phyloP scores from a whole-genome alignment of 2,329 filamentous ascomycete species.

The Cordyceps militaris region DNA sequence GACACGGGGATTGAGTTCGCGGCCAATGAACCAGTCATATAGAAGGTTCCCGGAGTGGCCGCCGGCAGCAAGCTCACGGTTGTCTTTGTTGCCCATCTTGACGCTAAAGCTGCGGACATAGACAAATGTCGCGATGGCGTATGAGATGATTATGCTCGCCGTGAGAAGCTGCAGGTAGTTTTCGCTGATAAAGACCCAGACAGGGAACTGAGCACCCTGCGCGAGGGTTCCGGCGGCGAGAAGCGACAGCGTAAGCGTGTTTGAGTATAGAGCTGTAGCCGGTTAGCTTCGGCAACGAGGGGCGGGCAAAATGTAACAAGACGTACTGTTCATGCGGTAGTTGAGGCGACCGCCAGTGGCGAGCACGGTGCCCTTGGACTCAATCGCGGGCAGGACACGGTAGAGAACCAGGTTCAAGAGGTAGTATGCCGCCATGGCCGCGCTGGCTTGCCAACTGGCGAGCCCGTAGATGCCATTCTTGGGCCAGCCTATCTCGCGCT shows the following conservation, averaged over 20 bases:
- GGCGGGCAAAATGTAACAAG: no score
- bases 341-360: constrained; percentile 65
- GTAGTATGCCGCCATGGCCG: constrained; percentile 73
- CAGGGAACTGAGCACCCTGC: constrained; percentile 72
- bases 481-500: constrained; percentile 77
- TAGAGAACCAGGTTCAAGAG: constrained; percentile 68
- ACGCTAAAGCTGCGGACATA: constrained; percentile 80
- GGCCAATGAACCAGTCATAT: constrained; percentile 96
- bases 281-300: constrained; percentile 13
- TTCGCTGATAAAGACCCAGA: constrained; percentile 91
- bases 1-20: constrained; percentile 86
- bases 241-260: constrained; percentile 62
- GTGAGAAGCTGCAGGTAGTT: constrained; percentile 85
- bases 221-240: constrained; percentile 66
- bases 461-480: constrained; percentile 62
- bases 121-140: constrained; percentile 65
- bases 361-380: constrained; percentile 64
- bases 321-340: constrained; percentile 72
- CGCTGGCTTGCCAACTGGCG: constrained; percentile 59
- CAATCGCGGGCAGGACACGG: constrained; percentile 65
- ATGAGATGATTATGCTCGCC: constrained; percentile 71
- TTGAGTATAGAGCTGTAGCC: constrained; percentile 63
- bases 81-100: constrained; percentile 62
- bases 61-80: constrained; percentile 73
- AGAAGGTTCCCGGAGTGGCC: constrained; percentile 77